Base-by-base conservation (phyloP, 2,329 filamentous ascomycete species). In the Ambrosiella cleistominuta region DNA sequence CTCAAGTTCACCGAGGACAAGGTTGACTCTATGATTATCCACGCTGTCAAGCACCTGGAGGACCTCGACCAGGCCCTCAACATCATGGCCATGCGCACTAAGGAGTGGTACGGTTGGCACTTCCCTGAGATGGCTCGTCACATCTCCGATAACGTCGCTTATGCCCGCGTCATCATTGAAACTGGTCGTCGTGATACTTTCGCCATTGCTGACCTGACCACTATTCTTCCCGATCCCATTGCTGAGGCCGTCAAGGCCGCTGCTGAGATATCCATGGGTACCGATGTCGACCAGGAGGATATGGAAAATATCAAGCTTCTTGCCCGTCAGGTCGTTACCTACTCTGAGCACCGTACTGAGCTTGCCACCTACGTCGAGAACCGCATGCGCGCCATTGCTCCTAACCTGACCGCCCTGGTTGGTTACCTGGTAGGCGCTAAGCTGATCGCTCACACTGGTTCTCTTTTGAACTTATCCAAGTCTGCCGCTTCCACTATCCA, bases 61-160 rank as follows among this genome's bases (percentile, higher is more conserved):
- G 93, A 98, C 63, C 76, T 98, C 62, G 93, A 98, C 76, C 98
- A 98, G 78, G 93, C 98, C 73, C 77, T 98, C 63, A 98, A 98
- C 76, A 93, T 88, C 65, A 97, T 96, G 69, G 91, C 93, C 63
- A 98, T 98, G 93, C 81, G 93, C 70, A 89, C 96, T 62, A 97
- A 97, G 82, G 93, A 98, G 72, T 98, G 93, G 93, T 98, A 98
- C 70, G 93, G 93, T 67, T 98, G 93, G 93, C 93, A 97, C 73
- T 98, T 97, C 76, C 93, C 93, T 45, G 93, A 98, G 75, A 83
- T 98, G 79, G 90, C 88, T 68, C 91, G 90, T 74, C 95, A 97
- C 68, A 79, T 96, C 65, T 94, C 94, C 71, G 93, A 98, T 78
- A 98, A 98, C 73, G 75, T 95, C 62, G 90, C 90, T 63, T 98